Evolutionary conservation across 768 basidiomycete species (phyloP).

Genomic region (Arthromyces matolae): DNA sequence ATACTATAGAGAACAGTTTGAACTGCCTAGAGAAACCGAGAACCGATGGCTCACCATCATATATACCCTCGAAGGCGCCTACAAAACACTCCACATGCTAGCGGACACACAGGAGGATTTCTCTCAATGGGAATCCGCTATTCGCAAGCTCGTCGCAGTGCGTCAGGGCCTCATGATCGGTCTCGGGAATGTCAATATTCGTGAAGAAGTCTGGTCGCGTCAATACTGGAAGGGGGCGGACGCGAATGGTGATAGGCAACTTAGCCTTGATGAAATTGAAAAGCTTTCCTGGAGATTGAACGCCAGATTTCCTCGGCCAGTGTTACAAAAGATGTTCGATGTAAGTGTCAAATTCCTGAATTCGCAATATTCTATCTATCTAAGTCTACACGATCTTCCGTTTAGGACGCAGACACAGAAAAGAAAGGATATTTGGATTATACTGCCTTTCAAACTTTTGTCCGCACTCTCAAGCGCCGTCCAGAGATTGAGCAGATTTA

Average conservation of each 20-base stretch:
- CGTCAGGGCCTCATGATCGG: slow-evolving; percentile 71
- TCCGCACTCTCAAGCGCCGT: slow-evolving; percentile 78
- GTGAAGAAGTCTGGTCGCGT: slow-evolving; percentile 72
- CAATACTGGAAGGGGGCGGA: slow-evolving; percentile 81
- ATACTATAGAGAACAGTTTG: slow-evolving; percentile 70
- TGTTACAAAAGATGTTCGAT: slow-evolving; percentile 56
- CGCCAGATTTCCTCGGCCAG: slow-evolving; percentile 50
- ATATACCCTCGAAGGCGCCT: slow-evolving; percentile 70
- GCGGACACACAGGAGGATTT: slow-evolving; percentile 53
- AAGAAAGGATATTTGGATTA: slow-evolving; percentile 67
- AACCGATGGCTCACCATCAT: slow-evolving; percentile 83
- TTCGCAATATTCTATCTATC: background rate
- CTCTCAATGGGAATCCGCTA: slow-evolving; percentile 53
- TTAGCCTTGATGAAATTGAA: slow-evolving; percentile 72
- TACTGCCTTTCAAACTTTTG: slow-evolving; percentile 74
- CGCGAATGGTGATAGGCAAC: slow-evolving; percentile 52
- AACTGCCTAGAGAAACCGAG: slow-evolving; percentile 57
- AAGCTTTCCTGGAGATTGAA: slow-evolving; percentile 69
- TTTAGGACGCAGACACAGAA: slow-evolving; percentile 64
- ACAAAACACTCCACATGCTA: slow-evolving; percentile 85
- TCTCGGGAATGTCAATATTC: slow-evolving; percentile 55
- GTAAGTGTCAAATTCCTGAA: slow-evolving; percentile 33
- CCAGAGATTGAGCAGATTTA: slow-evolving; percentile 76
- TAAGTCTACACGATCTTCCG: background rate
- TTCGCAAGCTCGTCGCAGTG: slow-evolving; percentile 60